Evolutionary conservation across 768 basidiomycete genomes (phyloP).

Genomic region (Boletus reticulatus): DNA sequence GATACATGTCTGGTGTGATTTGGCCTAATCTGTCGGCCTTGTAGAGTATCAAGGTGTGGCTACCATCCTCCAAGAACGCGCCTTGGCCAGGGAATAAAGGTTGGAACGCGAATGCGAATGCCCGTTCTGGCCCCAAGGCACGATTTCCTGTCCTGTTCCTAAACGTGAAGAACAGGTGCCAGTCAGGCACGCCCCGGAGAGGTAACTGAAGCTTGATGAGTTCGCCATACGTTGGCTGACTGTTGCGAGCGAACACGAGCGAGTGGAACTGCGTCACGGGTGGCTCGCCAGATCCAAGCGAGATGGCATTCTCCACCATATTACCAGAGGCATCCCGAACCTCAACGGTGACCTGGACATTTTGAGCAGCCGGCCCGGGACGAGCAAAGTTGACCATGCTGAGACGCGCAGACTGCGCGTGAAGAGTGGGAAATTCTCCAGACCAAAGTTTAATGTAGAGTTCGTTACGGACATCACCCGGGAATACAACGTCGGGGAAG

Average conservation of each 20-base stretch:
- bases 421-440: conserved; percentile 73
- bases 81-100: conserved; percentile 77
- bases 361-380: conserved; percentile 48
- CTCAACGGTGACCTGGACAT: conserved; percentile 89
- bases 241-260: conserved; percentile 86
- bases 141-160: conserved; percentile 66
- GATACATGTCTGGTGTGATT: conserved; percentile 68
- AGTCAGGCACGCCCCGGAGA: conserved; percentile 60
- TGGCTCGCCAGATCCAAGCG: conserved; percentile 84
- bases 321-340: conserved; percentile 72
- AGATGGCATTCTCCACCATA: conserved; percentile 67
- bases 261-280: conserved; percentile 80
- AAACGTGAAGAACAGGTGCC: conserved; percentile 96
- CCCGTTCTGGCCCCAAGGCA: conserved; percentile 53
- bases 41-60: conserved; percentile 82
- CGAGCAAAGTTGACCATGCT: conserved; percentile 60
- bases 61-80: conserved; percentile 86
- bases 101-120: conserved; percentile 91
- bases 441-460: conserved; percentile 96
- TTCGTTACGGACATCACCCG: conserved; percentile 89
- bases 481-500: conserved; percentile 95
- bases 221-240: conserved; percentile 90
- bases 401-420: conserved; percentile 51
- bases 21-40: conserved; percentile 69
- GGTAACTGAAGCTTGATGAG: conserved; percentile 86